These are phyloP conservation scores for Mesembryanthemum crystallinum DNA, from an alignment of 148 eudicot genomes.

Conservation along the genomic window DNA sequence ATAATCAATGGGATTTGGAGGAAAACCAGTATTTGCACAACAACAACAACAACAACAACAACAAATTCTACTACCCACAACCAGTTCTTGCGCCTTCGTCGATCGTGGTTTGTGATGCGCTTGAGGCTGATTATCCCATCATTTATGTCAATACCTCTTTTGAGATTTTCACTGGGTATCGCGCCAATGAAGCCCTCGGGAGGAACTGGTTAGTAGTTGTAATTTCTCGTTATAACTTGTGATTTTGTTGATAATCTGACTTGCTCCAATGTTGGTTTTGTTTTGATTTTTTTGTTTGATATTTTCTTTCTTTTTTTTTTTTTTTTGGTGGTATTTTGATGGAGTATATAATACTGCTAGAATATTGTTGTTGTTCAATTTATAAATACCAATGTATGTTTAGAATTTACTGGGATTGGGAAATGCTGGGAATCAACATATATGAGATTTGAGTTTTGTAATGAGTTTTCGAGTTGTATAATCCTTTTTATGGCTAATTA, in stretches of 20 bases:
- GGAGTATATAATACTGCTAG: no score
- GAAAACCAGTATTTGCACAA: neutral
- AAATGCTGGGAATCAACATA: neutral
- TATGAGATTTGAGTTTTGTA: neutral
- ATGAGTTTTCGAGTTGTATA: no score
- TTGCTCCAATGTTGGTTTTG: neutral
- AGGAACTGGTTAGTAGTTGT: slow-evolving; percentile 56
- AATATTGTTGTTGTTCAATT: no score
- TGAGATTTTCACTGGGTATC: slow-evolving; percentile 69
- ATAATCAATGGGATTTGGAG: neutral
- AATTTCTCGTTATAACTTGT: neutral
- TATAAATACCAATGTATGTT: no score
- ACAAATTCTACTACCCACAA: slow-evolving; percentile 29
- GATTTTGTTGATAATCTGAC: neutral
- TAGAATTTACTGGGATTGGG: neutral
- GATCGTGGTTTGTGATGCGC: slow-evolving; percentile 73
- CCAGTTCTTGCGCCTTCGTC: slow-evolving; percentile 46
- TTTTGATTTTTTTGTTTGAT: neutral
- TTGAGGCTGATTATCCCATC: slow-evolving; percentile 69
- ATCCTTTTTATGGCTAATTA: no score
- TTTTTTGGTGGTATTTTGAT: no score
- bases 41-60: neutral
- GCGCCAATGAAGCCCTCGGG: slow-evolving; percentile 78
- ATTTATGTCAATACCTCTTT: slow-evolving; percentile 75
- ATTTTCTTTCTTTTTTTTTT: neutral